Evolutionary conservation across 2,329 filamentous ascomycete species (phyloP).

Genomic region (Calonectria fujianensis): DNA sequence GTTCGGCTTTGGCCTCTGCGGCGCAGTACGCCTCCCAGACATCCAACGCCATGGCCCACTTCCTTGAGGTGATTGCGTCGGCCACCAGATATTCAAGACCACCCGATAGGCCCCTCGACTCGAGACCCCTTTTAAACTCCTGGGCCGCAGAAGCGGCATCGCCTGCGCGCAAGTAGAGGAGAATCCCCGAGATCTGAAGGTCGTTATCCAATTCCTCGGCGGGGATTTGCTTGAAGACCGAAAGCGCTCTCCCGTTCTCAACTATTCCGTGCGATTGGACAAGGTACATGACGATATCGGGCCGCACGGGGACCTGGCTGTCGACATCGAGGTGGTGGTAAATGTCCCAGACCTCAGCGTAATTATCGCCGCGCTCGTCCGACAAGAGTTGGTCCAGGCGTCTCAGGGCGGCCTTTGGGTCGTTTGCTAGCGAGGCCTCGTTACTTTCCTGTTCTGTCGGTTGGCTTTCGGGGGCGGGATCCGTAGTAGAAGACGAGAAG

Average conservation of each 20-base stretch:
- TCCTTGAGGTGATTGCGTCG: conserved; percentile 60
- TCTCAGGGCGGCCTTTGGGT: conserved; percentile 19
- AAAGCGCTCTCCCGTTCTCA: conserved; percentile 67
- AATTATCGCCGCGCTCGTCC: conserved; percentile 51
- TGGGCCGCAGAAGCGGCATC: conserved; percentile 62
- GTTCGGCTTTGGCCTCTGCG: conserved; percentile 40
- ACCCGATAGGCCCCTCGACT: conserved; percentile 57
- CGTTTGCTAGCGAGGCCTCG: neutral
- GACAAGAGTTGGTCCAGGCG: conserved; percentile 51
- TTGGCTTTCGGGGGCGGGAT: conserved; percentile 1
- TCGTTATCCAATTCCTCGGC: conserved; percentile 63
- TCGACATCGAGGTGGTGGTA: conserved; percentile 62
- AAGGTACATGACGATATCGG: conserved; percentile 64
- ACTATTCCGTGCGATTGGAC: conserved; percentile 64
- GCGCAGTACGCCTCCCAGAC: conserved; percentile 62
- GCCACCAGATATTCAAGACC: conserved; percentile 68
- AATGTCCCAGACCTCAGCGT: conserved; percentile 66
- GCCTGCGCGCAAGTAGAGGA: conserved; percentile 64
- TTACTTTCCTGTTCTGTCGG: neutral
- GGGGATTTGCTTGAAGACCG: conserved; percentile 65
- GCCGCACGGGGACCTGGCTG: conserved; percentile 55
- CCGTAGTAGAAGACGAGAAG: conserved; percentile 53
- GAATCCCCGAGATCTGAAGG: conserved; percentile 63
- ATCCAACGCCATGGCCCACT: conserved; percentile 62
- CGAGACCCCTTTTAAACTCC: conserved; percentile 63